Evolutionary conservation across 1,284 basidiomycete genomes (phyloP).

Genomic region (Xanthoconium separans): DNA sequence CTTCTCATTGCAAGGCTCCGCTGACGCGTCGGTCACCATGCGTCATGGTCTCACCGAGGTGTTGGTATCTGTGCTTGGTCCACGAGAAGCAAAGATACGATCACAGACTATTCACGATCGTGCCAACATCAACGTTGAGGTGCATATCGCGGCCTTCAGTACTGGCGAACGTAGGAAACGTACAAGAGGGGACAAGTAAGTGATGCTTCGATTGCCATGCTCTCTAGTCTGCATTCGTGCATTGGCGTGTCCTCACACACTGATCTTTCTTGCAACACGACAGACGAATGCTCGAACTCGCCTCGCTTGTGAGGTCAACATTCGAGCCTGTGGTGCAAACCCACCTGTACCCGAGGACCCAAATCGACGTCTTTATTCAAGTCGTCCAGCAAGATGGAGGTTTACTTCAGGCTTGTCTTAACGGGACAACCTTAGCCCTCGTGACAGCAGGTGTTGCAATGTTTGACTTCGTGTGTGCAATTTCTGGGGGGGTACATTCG

Average conservation of each 20-base stretch:
- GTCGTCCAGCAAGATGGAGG: slow-evolving; percentile 94
- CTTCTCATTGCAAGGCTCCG: slow-evolving; percentile 71
- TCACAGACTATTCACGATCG: slow-evolving; percentile 79
- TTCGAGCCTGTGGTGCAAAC: slow-evolving; percentile 95
- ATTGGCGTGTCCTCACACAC: not conserved
- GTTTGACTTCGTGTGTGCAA: slow-evolving; percentile 86
- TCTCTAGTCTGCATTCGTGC: too few species aligned
- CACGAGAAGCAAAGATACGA: slow-evolving; percentile 80
- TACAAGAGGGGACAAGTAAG: slow-evolving; percentile 85
- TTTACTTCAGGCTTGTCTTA: slow-evolving; percentile 90
- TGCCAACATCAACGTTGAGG: slow-evolving; percentile 83
- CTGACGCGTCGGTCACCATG: slow-evolving; percentile 85
- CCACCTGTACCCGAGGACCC: slow-evolving; percentile 87
- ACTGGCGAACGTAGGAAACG: slow-evolving; percentile 76
- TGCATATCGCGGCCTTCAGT: slow-evolving; percentile 85
- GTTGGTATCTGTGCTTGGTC: slow-evolving; percentile 86
- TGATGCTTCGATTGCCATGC: slow-evolving; percentile 11
- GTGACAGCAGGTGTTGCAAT: slow-evolving; percentile 90
- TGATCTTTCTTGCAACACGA: not conserved
- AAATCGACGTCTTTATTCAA: slow-evolving; percentile 93
- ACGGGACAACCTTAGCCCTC: slow-evolving; percentile 91
- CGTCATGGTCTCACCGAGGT: slow-evolving; percentile 91
- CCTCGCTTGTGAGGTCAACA: slow-evolving; percentile 85
- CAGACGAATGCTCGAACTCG: slow-evolving; percentile 89
- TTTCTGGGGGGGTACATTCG: slow-evolving; percentile 79